phyloP scores from a whole-genome alignment of 1,284 basidiomycete species.

The Marasmius oreades region DNA sequence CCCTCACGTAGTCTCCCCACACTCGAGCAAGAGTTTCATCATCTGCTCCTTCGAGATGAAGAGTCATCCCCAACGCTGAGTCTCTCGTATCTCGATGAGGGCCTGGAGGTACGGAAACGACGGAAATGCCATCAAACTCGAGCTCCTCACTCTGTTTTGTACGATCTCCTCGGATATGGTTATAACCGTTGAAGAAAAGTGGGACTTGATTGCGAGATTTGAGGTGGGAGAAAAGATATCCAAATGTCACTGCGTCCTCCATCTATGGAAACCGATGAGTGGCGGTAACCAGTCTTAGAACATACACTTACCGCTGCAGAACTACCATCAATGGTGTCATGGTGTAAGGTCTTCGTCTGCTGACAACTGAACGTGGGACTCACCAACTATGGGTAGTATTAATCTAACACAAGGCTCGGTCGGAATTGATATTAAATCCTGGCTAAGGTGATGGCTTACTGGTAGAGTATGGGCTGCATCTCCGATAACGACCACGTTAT shows the following conservation, averaged over 20 bases:
- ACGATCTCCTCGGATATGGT: conserved; percentile 12
- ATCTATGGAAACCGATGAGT: conserved; percentile 4
- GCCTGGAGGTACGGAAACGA: conserved; percentile 13
- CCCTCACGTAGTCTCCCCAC: conserved; percentile 14
- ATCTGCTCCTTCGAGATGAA: conserved; percentile 11
- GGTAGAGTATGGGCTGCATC: neutral
- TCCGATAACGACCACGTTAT: neutral
- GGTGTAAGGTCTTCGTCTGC: neutral
- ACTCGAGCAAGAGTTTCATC: conserved; percentile 15
- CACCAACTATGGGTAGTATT: conserved; percentile 18
- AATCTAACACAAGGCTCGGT: conserved; percentile 9
- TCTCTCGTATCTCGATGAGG: conserved; percentile 16
- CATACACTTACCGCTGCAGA: neutral
- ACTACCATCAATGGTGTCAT: neutral
- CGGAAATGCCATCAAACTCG: conserved; percentile 9
- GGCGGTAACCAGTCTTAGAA: neutral
- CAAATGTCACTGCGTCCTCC: conserved; percentile 19
- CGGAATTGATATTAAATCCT: neutral
- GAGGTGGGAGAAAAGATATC: conserved; percentile 15
- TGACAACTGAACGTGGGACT: neutral
- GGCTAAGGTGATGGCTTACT: neutral
- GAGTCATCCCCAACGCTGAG: conserved; percentile 8
- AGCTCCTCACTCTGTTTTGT: conserved; percentile 9
- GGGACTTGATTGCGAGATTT: conserved; percentile 11
- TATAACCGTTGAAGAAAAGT: conserved; percentile 14